Evolutionary conservation across 2,329 filamentous ascomycete genomes (phyloP).

Genomic region (Ophiocordyceps camponoti-floridani): DNA sequence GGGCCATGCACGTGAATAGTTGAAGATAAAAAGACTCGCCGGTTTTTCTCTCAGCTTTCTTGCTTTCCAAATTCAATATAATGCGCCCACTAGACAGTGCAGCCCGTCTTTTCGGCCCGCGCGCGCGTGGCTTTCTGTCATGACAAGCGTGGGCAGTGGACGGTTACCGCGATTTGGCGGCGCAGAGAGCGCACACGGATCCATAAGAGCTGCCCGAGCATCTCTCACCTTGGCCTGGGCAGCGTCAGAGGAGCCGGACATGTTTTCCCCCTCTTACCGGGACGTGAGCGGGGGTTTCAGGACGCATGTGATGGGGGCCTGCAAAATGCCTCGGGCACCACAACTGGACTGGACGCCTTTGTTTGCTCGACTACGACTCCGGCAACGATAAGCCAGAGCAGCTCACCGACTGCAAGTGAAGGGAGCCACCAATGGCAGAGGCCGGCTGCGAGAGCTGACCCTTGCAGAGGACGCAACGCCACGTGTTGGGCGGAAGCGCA

Average conservation of each 20-base stretch:
- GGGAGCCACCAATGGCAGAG: too few species aligned
- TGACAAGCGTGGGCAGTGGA: conserved; percentile 40
- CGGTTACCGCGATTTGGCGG: conserved; percentile 41
- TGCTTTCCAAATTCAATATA: conserved; percentile 24
- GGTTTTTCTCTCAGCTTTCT: background rate
- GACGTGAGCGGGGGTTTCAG: too few species aligned
- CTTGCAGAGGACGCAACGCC: too few species aligned
- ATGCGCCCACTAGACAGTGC: conserved; percentile 81
- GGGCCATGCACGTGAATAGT: background rate
- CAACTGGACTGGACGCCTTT: background rate
- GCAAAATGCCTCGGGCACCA: too few species aligned
- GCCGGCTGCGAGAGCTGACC: too few species aligned
- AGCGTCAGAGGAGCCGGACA: conserved; percentile 25
- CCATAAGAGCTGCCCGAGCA: conserved; percentile 39
- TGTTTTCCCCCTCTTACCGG: background rate
- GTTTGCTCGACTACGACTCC: too few species aligned
- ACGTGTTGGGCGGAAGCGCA: too few species aligned
- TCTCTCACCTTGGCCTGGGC: conserved; percentile 14
- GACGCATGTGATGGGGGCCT: too few species aligned
- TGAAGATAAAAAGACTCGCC: background rate
- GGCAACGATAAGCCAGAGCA: too few species aligned
- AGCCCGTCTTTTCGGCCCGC: conserved; percentile 45
- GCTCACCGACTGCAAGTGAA: too few species aligned
- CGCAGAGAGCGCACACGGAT: conserved; percentile 33
- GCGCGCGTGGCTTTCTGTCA: conserved; percentile 52